A percentile compares a stretch with the other conserved stretches of the same genome.
These are phyloP conservation scores for Nemania sp. DNA, from an alignment of 2,329 filamentous ascomycete species.

Conservation along the genomic window DNA sequence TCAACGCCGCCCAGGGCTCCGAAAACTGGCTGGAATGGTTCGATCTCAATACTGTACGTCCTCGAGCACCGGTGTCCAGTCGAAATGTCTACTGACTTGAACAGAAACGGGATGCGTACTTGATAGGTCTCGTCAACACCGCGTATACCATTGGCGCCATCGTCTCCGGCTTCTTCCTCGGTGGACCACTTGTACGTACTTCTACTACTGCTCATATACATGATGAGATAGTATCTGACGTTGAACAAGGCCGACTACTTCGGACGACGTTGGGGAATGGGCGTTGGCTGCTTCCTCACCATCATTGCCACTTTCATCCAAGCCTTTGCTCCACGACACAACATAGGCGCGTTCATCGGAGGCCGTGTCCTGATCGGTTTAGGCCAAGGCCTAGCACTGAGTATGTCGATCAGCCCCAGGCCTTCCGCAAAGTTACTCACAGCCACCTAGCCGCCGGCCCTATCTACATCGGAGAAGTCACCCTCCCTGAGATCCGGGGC, in stretches of 20 bases:
- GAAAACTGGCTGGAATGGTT: constrained; percentile 70
- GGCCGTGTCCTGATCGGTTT: constrained; percentile 72
- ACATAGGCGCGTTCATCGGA: constrained; percentile 69
- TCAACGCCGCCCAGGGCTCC: constrained; percentile 72
- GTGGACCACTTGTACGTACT: constrained; percentile 58
- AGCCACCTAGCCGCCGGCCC: constrained; percentile 60
- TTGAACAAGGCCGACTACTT: constrained; percentile 54
- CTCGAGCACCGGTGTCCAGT: neutral
- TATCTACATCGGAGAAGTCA: constrained; percentile 72
- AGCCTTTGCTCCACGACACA: constrained; percentile 63
- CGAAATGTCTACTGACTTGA: neutral
- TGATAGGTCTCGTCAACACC: constrained; percentile 63
- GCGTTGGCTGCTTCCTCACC: constrained; percentile 64
- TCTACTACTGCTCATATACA: neutral
- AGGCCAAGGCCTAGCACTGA: constrained; percentile 70
- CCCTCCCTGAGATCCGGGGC: constrained; percentile 66
- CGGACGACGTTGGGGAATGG: constrained; percentile 69
- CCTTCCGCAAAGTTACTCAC: constrained; percentile 7
- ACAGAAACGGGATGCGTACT: constrained; percentile 48
- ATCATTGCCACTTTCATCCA: constrained; percentile 73
- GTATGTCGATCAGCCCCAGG: constrained; percentile 23
- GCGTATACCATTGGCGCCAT: constrained; percentile 74
- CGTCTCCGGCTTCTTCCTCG: constrained; percentile 70
- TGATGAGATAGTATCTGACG: neutral
- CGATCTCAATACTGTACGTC: constrained; percentile 49